Conservation (phyloP, 2,329 filamentous ascomycete species). For the Trichocomaceae sp. region DNA sequence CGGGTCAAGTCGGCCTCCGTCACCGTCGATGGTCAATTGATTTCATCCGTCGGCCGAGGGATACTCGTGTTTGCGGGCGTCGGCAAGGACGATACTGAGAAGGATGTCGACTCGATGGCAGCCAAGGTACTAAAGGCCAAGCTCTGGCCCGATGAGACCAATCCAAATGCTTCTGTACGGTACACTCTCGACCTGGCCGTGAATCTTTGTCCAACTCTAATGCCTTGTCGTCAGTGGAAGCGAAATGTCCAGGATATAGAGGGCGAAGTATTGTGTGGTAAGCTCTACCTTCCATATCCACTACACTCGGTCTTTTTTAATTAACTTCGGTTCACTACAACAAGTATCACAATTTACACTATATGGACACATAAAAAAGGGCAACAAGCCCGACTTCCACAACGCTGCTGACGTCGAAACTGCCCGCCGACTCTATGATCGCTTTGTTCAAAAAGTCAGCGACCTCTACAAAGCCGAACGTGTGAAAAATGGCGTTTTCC, state of each 20-base stretch:
- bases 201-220: neutral
- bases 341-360: slow-evolving; percentile 95
- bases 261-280: slow-evolving; percentile 91
- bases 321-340: slow-evolving; percentile 2
- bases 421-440: slow-evolving; percentile 73
- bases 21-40: slow-evolving; percentile 80
- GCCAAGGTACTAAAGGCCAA: slow-evolving; percentile 82
- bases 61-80: slow-evolving; percentile 88
- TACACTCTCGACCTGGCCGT: neutral
- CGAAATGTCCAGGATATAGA: slow-evolving; percentile 77
- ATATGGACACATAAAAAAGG: slow-evolving; percentile 87
- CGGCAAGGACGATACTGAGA: slow-evolving; percentile 80
- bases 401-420: slow-evolving; percentile 72
- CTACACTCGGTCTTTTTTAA: neutral
- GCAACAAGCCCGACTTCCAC: slow-evolving; percentile 91
- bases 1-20: slow-evolving; percentile 92
- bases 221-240: slow-evolving; percentile 64
- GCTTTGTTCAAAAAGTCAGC: slow-evolving; percentile 72
- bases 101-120: slow-evolving; percentile 77
- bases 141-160: slow-evolving; percentile 79
- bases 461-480: slow-evolving; percentile 63
- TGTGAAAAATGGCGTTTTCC: slow-evolving; percentile 94
- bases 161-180: slow-evolving; percentile 29
- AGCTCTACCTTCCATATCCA: neutral
- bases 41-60: slow-evolving; percentile 87